phyloP scores from a whole-genome alignment of 2,329 filamentous ascomycete genomes.

The Rutstroemia sp. region DNA sequence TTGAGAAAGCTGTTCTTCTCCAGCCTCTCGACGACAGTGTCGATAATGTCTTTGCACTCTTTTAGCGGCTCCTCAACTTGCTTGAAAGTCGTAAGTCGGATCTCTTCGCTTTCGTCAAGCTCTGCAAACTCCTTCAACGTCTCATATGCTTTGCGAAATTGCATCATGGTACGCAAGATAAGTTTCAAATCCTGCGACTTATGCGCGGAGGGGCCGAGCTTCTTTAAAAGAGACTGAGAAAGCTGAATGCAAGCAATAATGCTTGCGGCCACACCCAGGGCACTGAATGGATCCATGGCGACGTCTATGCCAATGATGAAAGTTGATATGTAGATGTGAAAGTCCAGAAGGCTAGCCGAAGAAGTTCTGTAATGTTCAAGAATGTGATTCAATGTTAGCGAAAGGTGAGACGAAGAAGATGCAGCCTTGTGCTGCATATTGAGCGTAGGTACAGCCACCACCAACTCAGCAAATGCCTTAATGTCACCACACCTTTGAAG shows the following conservation, averaged over 20 bases:
- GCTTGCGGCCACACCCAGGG: neutral
- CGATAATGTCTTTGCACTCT: neutral
- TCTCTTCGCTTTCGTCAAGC: neutral
- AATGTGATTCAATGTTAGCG: too few relatives aligned
- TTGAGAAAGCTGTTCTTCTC: neutral
- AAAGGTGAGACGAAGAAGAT: too few relatives aligned
- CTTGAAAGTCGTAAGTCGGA: neutral
- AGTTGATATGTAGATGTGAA: too few relatives aligned
- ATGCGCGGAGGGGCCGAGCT: neutral
- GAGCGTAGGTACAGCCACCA: too few relatives aligned
- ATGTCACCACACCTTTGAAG: too few relatives aligned
- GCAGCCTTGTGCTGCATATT: too few relatives aligned
- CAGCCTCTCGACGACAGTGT: neutral
- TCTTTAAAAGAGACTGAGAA: neutral
- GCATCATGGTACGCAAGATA: neutral
- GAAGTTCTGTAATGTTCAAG: too few relatives aligned
- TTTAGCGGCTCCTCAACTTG: neutral
- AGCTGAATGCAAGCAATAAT: neutral
- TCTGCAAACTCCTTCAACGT: neutral
- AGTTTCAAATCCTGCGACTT: neutral
- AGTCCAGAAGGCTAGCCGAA: too few relatives aligned
- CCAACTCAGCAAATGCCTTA: too few relatives aligned
- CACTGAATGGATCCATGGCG: neutral
- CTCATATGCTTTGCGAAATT: neutral
- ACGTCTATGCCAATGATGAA: too few relatives aligned